A percentile compares a stretch with the other conserved stretches of the same genome.
Conservation (phyloP, 805 yeast species). For the Lipomyces yamadae region DNA sequence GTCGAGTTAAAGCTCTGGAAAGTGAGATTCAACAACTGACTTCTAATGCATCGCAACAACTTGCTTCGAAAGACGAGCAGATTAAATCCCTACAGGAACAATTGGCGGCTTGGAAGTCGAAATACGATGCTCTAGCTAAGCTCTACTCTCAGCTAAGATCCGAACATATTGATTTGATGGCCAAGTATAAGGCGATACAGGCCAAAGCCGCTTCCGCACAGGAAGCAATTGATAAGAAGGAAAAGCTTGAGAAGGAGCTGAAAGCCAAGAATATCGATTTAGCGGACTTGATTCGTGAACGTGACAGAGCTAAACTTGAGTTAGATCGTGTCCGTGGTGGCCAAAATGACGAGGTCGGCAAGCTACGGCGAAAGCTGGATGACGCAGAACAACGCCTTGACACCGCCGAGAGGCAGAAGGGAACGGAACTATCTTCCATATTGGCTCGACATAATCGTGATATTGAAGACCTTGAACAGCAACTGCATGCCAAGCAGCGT, state of each 20-base stretch:
- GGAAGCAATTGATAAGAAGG: slow-evolving; percentile 84
- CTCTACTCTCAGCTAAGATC: slow-evolving; percentile 84
- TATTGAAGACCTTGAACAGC: slow-evolving; percentile 55
- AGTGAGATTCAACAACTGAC: slow-evolving; percentile 66
- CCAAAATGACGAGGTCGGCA: slow-evolving; percentile 68
- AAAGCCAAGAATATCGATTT: slow-evolving; percentile 84
- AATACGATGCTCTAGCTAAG: slow-evolving; percentile 88
- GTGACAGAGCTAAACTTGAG: slow-evolving; percentile 86
- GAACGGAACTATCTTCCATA: slow-evolving; percentile 63
- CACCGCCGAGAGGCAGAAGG: slow-evolving; percentile 64
- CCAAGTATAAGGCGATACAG: slow-evolving; percentile 74
- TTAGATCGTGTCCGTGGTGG: slow-evolving; percentile 59
- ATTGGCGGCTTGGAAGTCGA: slow-evolving; percentile 74
- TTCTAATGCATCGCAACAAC: slow-evolving; percentile 70
- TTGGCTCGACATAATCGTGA: slow-evolving; percentile 69
- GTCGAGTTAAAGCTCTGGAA: slow-evolving; percentile 80
- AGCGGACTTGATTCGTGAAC: slow-evolving; percentile 85
- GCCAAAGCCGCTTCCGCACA: slow-evolving; percentile 88
- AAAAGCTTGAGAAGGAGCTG: slow-evolving; percentile 77
- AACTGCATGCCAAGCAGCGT: slow-evolving; percentile 45
- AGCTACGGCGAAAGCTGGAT: slow-evolving; percentile 65
- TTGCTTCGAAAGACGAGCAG: slow-evolving; percentile 77
- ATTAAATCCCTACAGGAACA: slow-evolving; percentile 72
- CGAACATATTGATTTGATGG: slow-evolving; percentile 80
- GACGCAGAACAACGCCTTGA: slow-evolving; percentile 61